Conservation (phyloP, 768 basidiomycete species). For the Rhodotorula paludigena region DNA sequence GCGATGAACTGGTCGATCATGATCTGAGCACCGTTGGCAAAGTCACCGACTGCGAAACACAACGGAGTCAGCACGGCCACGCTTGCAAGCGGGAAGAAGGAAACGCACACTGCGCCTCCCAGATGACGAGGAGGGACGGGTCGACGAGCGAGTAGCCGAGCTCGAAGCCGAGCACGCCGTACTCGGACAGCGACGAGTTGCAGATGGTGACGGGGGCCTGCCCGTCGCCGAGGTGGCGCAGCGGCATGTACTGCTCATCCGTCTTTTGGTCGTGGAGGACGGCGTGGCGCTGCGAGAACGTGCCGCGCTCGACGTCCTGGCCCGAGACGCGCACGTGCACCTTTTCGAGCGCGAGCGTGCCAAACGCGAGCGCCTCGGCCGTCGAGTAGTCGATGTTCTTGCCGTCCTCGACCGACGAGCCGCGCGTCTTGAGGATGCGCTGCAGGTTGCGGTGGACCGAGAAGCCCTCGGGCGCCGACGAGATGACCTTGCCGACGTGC, state of each 20-base stretch:
- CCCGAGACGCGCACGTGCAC: conserved; percentile 92
- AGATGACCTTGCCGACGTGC: conserved; percentile 79
- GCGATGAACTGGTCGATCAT: conserved; percentile 99
- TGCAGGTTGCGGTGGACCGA: conserved; percentile 85
- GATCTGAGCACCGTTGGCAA: conserved; percentile 93
- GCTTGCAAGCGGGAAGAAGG: not conserved
- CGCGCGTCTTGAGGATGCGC: conserved; percentile 79
- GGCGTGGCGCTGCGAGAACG: conserved; percentile 96
- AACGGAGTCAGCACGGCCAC: not conserved
- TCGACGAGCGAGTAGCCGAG: conserved; percentile 97
- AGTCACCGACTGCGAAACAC: conserved; percentile 66
- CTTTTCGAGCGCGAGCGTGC: conserved; percentile 84
- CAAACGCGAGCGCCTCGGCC: conserved; percentile 94
- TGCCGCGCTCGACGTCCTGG: conserved; percentile 97
- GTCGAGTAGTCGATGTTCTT: conserved; percentile 95
- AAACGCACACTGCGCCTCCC: conserved; percentile 79
- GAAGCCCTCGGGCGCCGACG: conserved; percentile 78
- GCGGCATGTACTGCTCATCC: conserved; percentile 80
- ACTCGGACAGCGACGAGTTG: conserved; percentile 96
- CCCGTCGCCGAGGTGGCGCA: conserved; percentile 77
- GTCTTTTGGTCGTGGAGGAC: conserved; percentile 92
- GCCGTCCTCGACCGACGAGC: conserved; percentile 86
- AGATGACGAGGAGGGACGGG: conserved; percentile 83
- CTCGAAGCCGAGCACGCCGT: conserved; percentile 89
- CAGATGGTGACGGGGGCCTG: conserved; percentile 93